Percentiles rank a stretch among this genome's conserved stretches.
Evolutionary conservation across 768 basidiomycete genomes (phyloP).

Genomic region (Udeniomyces megalosporus): DNA sequence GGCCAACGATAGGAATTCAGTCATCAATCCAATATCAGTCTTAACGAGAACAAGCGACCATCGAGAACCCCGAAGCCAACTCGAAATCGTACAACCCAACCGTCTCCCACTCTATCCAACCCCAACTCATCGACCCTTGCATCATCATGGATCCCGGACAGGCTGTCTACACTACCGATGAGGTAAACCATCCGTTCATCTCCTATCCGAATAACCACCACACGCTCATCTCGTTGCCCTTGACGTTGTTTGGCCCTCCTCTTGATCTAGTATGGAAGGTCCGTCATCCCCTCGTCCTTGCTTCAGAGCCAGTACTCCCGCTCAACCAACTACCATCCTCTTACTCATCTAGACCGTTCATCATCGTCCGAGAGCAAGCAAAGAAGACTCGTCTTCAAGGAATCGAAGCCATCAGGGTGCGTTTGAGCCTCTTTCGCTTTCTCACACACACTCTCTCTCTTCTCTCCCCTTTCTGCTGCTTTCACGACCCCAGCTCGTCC

Average conservation of each 20-base stretch:
- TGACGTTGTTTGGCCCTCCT: not conserved
- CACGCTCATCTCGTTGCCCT: too few relatives aligned
- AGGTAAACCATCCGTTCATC: slow-evolving; percentile 23
- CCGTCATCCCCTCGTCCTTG: not conserved
- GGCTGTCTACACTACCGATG: slow-evolving; percentile 32
- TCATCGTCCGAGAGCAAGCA: slow-evolving; percentile 84
- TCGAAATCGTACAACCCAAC: not conserved
- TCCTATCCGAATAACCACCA: not conserved
- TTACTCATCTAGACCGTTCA: slow-evolving; percentile 57
- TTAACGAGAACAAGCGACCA: too few relatives aligned
- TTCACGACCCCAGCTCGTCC: too few relatives aligned
- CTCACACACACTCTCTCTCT: not conserved
- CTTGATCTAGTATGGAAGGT: slow-evolving; percentile 16
- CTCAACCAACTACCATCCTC: not conserved
- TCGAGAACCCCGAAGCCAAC: too few relatives aligned
- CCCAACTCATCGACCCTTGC: not conserved
- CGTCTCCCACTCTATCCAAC: not conserved
- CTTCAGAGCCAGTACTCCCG: not conserved
- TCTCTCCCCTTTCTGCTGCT: too few relatives aligned
- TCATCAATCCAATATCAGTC: too few relatives aligned
- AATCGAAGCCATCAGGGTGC: slow-evolving; percentile 82
- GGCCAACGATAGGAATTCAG: too few relatives aligned
- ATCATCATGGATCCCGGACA: slow-evolving; percentile 26
- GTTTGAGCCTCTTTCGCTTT: slow-evolving; percentile 15
- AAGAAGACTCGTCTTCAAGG: slow-evolving; percentile 87